Conservation (phyloP, 2,329 filamentous ascomycete genomes). For the Fusarium scirpi region DNA sequence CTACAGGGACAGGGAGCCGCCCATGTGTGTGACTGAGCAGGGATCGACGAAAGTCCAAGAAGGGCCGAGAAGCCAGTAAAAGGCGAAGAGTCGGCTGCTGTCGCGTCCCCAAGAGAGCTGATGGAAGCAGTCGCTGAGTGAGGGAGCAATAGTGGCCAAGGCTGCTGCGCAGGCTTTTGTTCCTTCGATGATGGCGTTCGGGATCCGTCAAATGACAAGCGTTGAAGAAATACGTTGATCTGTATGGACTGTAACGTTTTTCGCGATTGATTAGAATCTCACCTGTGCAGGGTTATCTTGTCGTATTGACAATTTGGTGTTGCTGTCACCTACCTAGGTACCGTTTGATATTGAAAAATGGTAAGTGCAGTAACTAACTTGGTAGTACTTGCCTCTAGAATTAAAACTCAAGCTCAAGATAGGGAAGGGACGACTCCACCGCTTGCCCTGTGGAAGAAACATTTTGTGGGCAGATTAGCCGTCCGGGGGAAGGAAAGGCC, state of each 20-base stretch:
- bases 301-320: slow-evolving; percentile 2
- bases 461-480: slow-evolving; percentile 34
- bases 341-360: neutral
- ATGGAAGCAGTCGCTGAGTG: slow-evolving; percentile 9
- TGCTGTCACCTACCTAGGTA: neutral
- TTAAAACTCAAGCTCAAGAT: neutral
- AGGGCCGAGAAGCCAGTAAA: slow-evolving; percentile 49
- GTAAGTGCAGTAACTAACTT: neutral
- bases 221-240: slow-evolving; percentile 20
- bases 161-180: slow-evolving; percentile 23
- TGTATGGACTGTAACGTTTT: slow-evolving; percentile 17
- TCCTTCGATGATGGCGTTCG: slow-evolving; percentile 13
- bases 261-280: slow-evolving; percentile 3
- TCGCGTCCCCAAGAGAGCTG: slow-evolving; percentile 25
- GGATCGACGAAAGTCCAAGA: slow-evolving; percentile 33
- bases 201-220: slow-evolving; percentile 23
- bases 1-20: slow-evolving; percentile 10
- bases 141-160: slow-evolving; percentile 30
- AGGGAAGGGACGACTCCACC: slow-evolving; percentile 7
- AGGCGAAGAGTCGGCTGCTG: slow-evolving; percentile 27
- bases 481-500: slow-evolving; percentile 19
- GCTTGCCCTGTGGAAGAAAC: slow-evolving; percentile 28
- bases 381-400: neutral
- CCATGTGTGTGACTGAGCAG: slow-evolving; percentile 31
- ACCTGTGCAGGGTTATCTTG: neutral